Evolutionary conservation across 495 filamentous ascomycete species (phyloP).

Genomic region (Sabuloglossum arenarium): DNA sequence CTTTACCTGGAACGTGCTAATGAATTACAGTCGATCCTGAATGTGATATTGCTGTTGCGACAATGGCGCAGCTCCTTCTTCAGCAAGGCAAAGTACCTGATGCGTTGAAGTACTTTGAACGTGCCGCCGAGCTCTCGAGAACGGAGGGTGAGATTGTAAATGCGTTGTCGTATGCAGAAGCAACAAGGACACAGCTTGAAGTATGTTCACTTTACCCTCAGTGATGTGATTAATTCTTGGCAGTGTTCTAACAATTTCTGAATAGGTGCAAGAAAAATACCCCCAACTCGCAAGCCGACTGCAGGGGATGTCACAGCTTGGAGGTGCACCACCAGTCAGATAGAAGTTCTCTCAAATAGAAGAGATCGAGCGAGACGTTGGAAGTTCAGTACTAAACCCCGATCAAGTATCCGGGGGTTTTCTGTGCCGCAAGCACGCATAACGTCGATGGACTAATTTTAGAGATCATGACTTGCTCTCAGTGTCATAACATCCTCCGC

Average conservation of each 20-base stretch:
- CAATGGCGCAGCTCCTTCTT: slow-evolving; percentile 95
- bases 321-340: slow-evolving; percentile 15
- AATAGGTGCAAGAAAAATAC: slow-evolving; percentile 79
- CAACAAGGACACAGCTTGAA: slow-evolving; percentile 87
- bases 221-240: background rate
- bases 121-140: slow-evolving; percentile 81
- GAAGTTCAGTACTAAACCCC: background rate
- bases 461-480: background rate
- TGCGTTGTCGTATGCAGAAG: slow-evolving; percentile 90
- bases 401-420: background rate
- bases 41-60: slow-evolving; percentile 96
- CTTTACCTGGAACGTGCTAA: slow-evolving; percentile 9
- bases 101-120: slow-evolving; percentile 91
- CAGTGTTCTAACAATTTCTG: slow-evolving; percentile 5
- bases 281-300: slow-evolving; percentile 77
- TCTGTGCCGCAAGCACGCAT: background rate
- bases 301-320: slow-evolving; percentile 42
- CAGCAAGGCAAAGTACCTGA: slow-evolving; percentile 95
- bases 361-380: background rate
- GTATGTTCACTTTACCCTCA: slow-evolving; percentile 10
- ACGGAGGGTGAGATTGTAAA: slow-evolving; percentile 94
- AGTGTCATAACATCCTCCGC: background rate
- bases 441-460: background rate
- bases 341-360: slow-evolving; percentile 6
- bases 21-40: slow-evolving; percentile 71